Conservation (phyloP, 2,329 filamentous ascomycete genomes). For the Aspergillus sp. region DNA sequence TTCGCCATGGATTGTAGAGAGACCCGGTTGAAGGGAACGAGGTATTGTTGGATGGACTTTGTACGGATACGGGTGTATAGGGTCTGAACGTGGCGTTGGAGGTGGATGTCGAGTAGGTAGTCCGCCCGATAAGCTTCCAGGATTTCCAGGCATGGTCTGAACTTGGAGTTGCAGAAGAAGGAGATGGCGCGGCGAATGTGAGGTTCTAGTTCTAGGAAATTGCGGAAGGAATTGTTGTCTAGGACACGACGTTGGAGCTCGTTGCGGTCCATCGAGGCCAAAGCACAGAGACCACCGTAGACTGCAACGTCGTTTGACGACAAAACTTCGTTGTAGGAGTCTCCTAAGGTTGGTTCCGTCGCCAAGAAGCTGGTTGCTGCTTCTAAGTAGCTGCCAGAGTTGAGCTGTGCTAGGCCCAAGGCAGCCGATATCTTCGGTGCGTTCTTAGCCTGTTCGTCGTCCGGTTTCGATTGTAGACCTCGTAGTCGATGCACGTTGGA, state of each 20-base stretch:
- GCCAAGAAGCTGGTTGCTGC: constrained; percentile 75
- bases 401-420: constrained; percentile 66
- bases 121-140: constrained; percentile 81
- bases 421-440: constrained; percentile 68
- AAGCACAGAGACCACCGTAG: constrained; percentile 86
- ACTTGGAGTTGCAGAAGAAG: constrained; percentile 88
- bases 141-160: constrained; percentile 80
- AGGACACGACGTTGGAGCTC: constrained; percentile 77
- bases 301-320: constrained; percentile 87
- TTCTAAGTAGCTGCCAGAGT: constrained; percentile 60
- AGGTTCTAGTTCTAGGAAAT: constrained; percentile 88
- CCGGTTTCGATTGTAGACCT: constrained; percentile 57
- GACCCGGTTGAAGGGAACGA: constrained; percentile 86
- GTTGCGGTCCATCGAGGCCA: constrained; percentile 83
- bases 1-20: constrained; percentile 77
- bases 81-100: constrained; percentile 71
- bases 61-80: constrained; percentile 78
- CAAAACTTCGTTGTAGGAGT: constrained; percentile 71
- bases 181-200: constrained; percentile 90
- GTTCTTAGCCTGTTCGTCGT: constrained; percentile 63
- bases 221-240: constrained; percentile 79
- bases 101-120: constrained; percentile 87
- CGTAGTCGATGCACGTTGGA: constrained; percentile 63
- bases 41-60: constrained; percentile 93
- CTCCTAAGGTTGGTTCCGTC: constrained; percentile 61